Evolutionary conservation across 2,329 filamentous ascomycete species (phyloP).

Genomic region (Alternaria ventricosa): DNA sequence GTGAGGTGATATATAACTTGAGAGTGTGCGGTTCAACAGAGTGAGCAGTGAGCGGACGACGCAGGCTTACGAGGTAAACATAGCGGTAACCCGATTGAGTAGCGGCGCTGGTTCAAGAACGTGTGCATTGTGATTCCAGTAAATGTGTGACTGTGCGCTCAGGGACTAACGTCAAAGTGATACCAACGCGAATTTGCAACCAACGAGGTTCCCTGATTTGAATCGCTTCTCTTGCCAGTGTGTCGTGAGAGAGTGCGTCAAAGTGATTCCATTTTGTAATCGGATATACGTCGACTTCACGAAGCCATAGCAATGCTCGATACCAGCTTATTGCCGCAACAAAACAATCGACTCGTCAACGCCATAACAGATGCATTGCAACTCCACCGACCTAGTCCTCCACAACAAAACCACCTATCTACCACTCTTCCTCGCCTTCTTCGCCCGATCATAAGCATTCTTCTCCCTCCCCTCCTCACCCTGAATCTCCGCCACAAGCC

Average conservation of each 20-base stretch:
- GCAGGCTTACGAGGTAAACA: background rate
- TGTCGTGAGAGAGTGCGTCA: too few relatives aligned
- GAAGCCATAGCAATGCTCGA: background rate
- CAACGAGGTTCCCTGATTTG: too few relatives aligned
- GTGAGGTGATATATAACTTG: background rate
- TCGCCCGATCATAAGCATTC: constrained; percentile 90
- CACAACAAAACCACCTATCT: background rate
- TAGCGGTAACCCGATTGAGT: background rate
- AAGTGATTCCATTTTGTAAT: too few relatives aligned
- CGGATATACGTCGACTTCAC: too few relatives aligned
- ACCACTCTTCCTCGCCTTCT: constrained; percentile 68
- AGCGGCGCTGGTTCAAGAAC: background rate
- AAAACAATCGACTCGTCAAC: background rate
- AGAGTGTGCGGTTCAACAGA: background rate
- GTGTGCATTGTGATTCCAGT: background rate
- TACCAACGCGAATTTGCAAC: too few relatives aligned
- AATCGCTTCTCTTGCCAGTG: too few relatives aligned
- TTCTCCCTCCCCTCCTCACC: constrained; percentile 86
- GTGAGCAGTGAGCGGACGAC: background rate
- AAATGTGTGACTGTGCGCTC: background rate
- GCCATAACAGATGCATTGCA: background rate
- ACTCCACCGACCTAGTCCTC: background rate
- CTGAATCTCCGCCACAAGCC: constrained; percentile 92
- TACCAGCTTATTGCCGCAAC: background rate
- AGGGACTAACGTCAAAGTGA: background rate